Evolutionary conservation across 139 green algal genomes (phyloP).

Genomic region (Chlorella ohadii): DNA sequence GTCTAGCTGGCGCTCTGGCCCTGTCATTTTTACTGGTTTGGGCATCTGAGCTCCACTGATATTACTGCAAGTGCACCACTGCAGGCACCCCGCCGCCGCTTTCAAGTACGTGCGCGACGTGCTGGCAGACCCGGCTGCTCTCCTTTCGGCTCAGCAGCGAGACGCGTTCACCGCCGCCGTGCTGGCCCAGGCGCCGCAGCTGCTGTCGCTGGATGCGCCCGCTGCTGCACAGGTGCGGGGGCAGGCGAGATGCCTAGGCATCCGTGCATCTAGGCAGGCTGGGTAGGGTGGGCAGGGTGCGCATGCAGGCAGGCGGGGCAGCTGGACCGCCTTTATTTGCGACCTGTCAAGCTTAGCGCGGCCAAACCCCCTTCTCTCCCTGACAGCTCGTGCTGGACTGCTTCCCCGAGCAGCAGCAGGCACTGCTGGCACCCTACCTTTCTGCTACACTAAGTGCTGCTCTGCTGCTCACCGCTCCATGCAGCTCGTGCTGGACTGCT

Average conservation of each 20-base stretch:
- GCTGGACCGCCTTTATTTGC: too few relatives aligned
- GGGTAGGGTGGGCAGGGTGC: too few relatives aligned
- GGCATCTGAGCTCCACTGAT: too few relatives aligned
- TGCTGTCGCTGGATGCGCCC: slow-evolving; percentile 25
- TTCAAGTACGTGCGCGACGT: slow-evolving; percentile 56
- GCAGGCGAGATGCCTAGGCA: too few relatives aligned
- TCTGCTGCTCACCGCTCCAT: not conserved
- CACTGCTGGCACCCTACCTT: not conserved
- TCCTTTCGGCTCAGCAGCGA: not conserved
- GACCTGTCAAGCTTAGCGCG: too few relatives aligned
- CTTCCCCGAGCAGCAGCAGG: slow-evolving; percentile 47
- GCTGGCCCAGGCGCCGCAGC: slow-evolving; percentile 11
- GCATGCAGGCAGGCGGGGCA: too few relatives aligned
- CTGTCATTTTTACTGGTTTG: too few relatives aligned
- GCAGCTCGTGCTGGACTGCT: slow-evolving; percentile 46
- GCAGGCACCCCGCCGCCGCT: slow-evolving; percentile 25
- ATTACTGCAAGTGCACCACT: too few relatives aligned
- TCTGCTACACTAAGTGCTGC: too few relatives aligned
- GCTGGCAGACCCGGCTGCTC: not conserved
- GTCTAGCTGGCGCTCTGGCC: too few relatives aligned
- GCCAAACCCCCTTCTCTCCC: too few relatives aligned
- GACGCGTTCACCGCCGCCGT: not conserved
- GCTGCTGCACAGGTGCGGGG: slow-evolving; percentile 2
- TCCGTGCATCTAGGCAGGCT: too few relatives aligned
- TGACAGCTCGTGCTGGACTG: slow-evolving; percentile 42